Percentiles rank a stretch among this genome's conserved stretches.
Conservation (phyloP, 2,329 filamentous ascomycete genomes). For the Alternaria hordeiaustralica region DNA sequence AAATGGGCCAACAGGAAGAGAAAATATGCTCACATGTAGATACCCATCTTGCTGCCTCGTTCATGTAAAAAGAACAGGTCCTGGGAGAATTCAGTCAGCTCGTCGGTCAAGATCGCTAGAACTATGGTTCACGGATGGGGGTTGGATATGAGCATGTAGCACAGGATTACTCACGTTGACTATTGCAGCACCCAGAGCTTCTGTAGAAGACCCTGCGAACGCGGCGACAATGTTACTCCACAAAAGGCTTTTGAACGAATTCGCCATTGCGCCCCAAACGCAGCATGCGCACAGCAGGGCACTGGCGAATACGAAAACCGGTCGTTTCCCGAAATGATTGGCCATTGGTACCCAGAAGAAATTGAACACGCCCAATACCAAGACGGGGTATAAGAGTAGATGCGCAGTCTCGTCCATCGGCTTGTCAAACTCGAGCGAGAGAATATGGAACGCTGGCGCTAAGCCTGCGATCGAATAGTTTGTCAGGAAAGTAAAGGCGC, state of each 20-base stretch:
- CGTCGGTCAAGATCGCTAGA: neutral
- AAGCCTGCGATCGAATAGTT: constrained; percentile 57
- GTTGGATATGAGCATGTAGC: neutral
- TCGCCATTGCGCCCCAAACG: constrained; percentile 56
- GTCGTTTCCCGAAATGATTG: constrained; percentile 57
- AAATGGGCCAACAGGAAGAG: neutral
- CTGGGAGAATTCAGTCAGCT: neutral
- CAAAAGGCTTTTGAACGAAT: constrained; percentile 52
- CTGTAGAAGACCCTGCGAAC: constrained; percentile 55
- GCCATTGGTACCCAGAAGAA: constrained; percentile 60
- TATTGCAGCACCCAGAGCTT: constrained; percentile 52
- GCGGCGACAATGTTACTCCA: constrained; percentile 56
- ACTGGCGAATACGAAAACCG: constrained; percentile 54
- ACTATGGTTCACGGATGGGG: neutral
- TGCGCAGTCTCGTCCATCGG: constrained; percentile 53
- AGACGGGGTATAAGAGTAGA: constrained; percentile 51
- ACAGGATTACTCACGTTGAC: constrained; percentile 37
- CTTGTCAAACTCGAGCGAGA: constrained; percentile 56
- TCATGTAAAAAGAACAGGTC: constrained; percentile 44
- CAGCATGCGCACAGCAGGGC: constrained; percentile 55
- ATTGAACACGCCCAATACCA: constrained; percentile 59
- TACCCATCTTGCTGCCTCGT: constrained; percentile 44
- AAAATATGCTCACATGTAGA: constrained; percentile 39
- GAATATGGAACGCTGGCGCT: constrained; percentile 52
- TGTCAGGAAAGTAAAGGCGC: constrained; percentile 56